Conservation (phyloP, 768 basidiomycete genomes). For the Mycena amicta region DNA sequence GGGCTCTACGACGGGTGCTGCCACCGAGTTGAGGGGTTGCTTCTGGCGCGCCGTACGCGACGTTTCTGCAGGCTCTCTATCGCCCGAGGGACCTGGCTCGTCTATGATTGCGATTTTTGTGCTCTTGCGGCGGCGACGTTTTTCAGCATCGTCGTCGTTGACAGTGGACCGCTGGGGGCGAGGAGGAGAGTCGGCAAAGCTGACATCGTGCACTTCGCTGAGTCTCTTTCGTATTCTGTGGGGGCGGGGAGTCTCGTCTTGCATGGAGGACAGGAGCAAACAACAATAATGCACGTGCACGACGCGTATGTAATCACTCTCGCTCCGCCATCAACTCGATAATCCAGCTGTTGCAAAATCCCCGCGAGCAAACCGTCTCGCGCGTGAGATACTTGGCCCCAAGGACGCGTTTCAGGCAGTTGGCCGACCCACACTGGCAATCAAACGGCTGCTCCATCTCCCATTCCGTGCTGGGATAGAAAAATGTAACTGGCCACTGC, state of each 20-base stretch:
- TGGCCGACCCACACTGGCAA: conserved; percentile 47
- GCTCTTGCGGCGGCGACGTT: conserved; percentile 79
- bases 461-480: conserved; percentile 73
- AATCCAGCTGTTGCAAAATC: conserved; percentile 49
- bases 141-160: conserved; percentile 90
- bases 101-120: conserved; percentile 64
- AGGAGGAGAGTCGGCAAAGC: conserved; percentile 39
- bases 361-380: conserved; percentile 38
- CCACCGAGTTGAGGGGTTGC: conserved; percentile 63
- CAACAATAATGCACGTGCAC: no score
- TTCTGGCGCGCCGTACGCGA: conserved; percentile 59
- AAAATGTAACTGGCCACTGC: conserved; percentile 48
- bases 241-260: conserved; percentile 41
- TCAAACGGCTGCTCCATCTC: conserved; percentile 65
- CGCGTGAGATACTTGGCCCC: conserved; percentile 48
- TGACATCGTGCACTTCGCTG: conserved; percentile 58
- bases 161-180: conserved; percentile 50
- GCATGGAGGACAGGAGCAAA: background rate
- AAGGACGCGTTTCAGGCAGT: conserved; percentile 46
- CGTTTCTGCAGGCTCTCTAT: conserved; percentile 42
- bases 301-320: background rate
- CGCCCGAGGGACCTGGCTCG: conserved; percentile 60
- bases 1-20: conserved; percentile 59
- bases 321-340: conserved; percentile 27
- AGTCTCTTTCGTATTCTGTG: conserved; percentile 53